Evolutionary conservation across 805 yeast genomes (phyloP).

Genomic region (Huiozyma naganishii): DNA sequence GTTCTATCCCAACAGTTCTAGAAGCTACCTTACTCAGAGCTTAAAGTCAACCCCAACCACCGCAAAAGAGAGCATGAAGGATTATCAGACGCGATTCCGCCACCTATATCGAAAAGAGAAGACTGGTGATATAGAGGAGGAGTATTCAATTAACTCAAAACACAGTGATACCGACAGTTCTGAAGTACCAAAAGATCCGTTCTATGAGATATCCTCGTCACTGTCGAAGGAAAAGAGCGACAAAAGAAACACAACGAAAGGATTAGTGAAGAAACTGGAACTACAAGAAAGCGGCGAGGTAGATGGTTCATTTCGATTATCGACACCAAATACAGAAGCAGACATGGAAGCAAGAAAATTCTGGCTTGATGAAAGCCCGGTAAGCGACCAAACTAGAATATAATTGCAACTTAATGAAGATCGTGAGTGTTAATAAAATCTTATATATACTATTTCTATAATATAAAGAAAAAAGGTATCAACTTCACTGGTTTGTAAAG

Average conservation of each 20-base stretch:
- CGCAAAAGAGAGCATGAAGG: not conserved
- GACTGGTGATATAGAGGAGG: not conserved
- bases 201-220: not conserved
- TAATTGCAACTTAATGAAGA: no score
- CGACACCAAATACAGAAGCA: slow-evolving; percentile 28
- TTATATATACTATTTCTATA: not conserved
- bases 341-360: slow-evolving; percentile 29
- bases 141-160: not conserved
- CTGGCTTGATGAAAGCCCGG: slow-evolving; percentile 19
- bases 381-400: not conserved
- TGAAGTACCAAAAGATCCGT: not conserved
- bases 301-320: slow-evolving; percentile 8
- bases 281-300: not conserved
- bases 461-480: not conserved
- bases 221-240: not conserved
- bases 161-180: not conserved
- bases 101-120: not conserved
- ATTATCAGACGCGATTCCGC: not conserved
- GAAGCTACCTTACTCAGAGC: slow-evolving; percentile 10
- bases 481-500: not conserved
- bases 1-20: slow-evolving; percentile 11
- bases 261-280: not conserved
- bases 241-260: not conserved
- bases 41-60: not conserved
- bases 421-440: no score